phyloP scores from a whole-genome alignment of 176 grass and related monocot species.

The Dactylis glomerata region DNA sequence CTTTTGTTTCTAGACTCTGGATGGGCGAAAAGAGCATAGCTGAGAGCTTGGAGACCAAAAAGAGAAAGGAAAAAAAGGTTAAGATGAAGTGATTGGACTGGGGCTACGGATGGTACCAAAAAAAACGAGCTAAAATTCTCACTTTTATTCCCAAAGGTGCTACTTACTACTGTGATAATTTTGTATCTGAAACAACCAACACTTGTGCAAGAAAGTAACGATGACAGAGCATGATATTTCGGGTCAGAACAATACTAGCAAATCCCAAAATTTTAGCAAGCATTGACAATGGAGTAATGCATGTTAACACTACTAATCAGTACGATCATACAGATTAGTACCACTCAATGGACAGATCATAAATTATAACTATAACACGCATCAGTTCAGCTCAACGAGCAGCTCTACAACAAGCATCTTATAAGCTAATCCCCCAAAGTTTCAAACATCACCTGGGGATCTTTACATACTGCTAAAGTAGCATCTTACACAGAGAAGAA shows the following conservation, averaged over 20 bases:
- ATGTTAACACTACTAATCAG: slow-evolving; percentile 8
- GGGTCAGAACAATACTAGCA: neutral
- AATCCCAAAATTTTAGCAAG: neutral
- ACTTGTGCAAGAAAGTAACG: neutral
- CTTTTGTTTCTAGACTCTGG: slow-evolving; percentile 18
- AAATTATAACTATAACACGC: slow-evolving; percentile 20
- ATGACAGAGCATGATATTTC: neutral
- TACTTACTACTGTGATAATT: neutral
- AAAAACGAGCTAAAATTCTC: neutral
- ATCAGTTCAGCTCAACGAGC: slow-evolving; percentile 23
- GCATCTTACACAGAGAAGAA: slow-evolving; percentile 22
- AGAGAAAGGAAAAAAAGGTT: neutral
- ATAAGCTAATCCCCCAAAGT: slow-evolving; percentile 40
- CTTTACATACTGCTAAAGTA: slow-evolving; percentile 23
- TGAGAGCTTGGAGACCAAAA: slow-evolving; percentile 16
- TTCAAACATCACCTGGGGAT: slow-evolving; percentile 37
- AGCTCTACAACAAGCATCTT: slow-evolving; percentile 50
- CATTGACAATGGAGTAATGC: neutral
- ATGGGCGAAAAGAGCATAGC: neutral
- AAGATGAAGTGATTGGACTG: slow-evolving; percentile 15
- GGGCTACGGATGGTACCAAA: neutral
- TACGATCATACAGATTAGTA: slow-evolving; percentile 11
- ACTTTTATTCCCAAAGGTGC: neutral
- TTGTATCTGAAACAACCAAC: neutral
- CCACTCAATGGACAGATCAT: slow-evolving; percentile 25